Evolutionary conservation across 345 rosid genomes (phyloP), one percentile per base, ranked within the genome.

Genomic region (Brassica nigra): DNA sequence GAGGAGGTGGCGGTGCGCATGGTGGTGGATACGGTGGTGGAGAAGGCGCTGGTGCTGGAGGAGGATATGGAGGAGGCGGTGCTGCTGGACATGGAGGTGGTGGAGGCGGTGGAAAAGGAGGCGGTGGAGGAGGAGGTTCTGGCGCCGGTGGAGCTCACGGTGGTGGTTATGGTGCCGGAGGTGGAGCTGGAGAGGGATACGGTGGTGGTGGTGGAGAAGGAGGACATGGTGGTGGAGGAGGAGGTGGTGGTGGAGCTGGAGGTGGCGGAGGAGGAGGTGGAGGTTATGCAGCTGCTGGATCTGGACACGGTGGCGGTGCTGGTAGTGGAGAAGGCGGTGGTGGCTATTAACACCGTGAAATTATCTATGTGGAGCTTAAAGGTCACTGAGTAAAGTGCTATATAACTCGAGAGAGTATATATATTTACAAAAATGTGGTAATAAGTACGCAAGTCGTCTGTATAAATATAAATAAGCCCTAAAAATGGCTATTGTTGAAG

Each of bases 1-100:
- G 83, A 15, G 83, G 83, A 68, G 83, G 83, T n/a, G 83, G 75
- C 4, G 79, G 79, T 69, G 83, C 79, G 47, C 79, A 80, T n/a
- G 83, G 75, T 9, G 79, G 79, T 69, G 83, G 83, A 47, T 75
- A 80, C 0, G 79, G 83, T 58, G 71, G 79, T 49, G 83, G 83
- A 54, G 59, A 16, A 54, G 59, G 59, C 59, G 59, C 23, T 54
- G 59, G 59, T 54, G 57, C 57, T 49, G 57, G 57, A 49, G 57
- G 57, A 5, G 59, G 59, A 55, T 63, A 70, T 75, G 83, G 83
- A 74, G 83, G 71, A 28, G 78, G 73, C 15, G 78, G 79, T 70
- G 80, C 71, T 0, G 72, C 27, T 62, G 83, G 80, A 75, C 64
- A 65, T 70, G 83, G 67, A 28, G 83, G 79, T 28, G 83, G 83